Evolutionary conservation across 1,284 basidiomycete genomes (phyloP), one percentile per base, ranked within the genome.

Genomic region (Cryptococcus sp.): DNA sequence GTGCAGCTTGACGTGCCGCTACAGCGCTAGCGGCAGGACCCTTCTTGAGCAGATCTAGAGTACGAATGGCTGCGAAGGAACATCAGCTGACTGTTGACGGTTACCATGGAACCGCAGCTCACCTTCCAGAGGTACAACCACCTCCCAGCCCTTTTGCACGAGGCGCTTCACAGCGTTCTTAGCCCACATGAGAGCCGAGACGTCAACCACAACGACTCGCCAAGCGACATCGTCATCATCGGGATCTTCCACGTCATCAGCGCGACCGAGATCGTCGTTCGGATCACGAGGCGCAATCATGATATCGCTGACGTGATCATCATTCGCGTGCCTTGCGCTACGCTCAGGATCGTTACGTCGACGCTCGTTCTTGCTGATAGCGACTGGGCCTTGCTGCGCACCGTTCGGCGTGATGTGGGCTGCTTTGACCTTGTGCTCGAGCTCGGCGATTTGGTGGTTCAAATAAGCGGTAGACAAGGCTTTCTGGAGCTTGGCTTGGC

Each of bases 11-110:
- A 16, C 79, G 70, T 11, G 92, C 92, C 16, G 88, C 86, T 66
- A 89, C 85, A 0, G 91, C 91, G 20, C 91, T 83, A 0, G 84
- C 79, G 38, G 83, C 87, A 0, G 86, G 86, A 1, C 92, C 92
- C 75, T 94, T 95, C 83, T 96, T 96, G 66, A 95, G 85, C 5
- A 94, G 81, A 75, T 96, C 93, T n/a, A 96, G 84, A 0, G 92
- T 95, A 71, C 91, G 92, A 35, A 95, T 83, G 5, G 89, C 92
- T 93, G 71, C 20, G 35, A 55, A 53, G 55, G 46, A 54, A 20
- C 13, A 40, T 30, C 20, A 42, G 27, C 25, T 25, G 25, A 25
- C 25, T 25, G 25, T 25, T 6, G 25, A 25, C 25, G 25, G 7
- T 42, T 42, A 7, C 41, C 19, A 42, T 42, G 16, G 3, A 53